Percentiles rank a stretch among this genome's conserved stretches.
Conservation (phyloP, 352 stramenopile species). For the Elongisporangium senticosum region DNA sequence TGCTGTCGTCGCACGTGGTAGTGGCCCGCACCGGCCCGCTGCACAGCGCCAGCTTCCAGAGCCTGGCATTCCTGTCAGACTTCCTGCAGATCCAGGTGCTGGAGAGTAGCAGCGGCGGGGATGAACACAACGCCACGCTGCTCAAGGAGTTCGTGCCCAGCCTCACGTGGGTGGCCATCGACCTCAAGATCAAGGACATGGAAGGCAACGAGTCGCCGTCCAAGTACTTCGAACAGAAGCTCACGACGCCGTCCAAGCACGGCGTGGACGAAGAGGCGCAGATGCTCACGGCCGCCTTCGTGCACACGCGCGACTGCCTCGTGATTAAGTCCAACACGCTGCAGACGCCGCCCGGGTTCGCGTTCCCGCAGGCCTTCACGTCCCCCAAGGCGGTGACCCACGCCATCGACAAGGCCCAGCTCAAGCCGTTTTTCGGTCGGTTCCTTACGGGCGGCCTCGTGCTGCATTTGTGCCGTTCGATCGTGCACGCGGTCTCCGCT, state of each 20-base stretch:
- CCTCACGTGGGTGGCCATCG: conserved; percentile 63
- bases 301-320: conserved; percentile 46
- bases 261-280: conserved; percentile 40
- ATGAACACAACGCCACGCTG: conserved; percentile 31
- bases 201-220: conserved; percentile 49
- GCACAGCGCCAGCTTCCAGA: conserved; percentile 28
- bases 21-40: conserved; percentile 34
- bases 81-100: conserved; percentile 47
- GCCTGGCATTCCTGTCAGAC: conserved; percentile 39
- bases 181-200: conserved; percentile 81
- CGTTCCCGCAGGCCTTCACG: conserved; percentile 33
- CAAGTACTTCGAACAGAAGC: conserved; percentile 66
- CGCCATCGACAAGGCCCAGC: conserved; percentile 32
- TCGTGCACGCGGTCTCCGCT: conserved; percentile 33
- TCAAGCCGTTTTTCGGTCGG: conserved; percentile 62
- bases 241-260: conserved; percentile 30
- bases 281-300: conserved; percentile 33
- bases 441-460: conserved; percentile 50
- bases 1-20: conserved; percentile 57
- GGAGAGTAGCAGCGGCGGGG: conserved; percentile 8
- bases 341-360: conserved; percentile 17
- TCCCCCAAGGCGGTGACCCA: conserved; percentile 54
- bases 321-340: conserved; percentile 57
- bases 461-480: conserved; percentile 42
- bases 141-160: conserved; percentile 45